Evolutionary conservation across 2,329 filamentous ascomycete genomes (phyloP), one percentile per base, ranked within the genome.

Genomic region (Sarocladium oryzae): DNA sequence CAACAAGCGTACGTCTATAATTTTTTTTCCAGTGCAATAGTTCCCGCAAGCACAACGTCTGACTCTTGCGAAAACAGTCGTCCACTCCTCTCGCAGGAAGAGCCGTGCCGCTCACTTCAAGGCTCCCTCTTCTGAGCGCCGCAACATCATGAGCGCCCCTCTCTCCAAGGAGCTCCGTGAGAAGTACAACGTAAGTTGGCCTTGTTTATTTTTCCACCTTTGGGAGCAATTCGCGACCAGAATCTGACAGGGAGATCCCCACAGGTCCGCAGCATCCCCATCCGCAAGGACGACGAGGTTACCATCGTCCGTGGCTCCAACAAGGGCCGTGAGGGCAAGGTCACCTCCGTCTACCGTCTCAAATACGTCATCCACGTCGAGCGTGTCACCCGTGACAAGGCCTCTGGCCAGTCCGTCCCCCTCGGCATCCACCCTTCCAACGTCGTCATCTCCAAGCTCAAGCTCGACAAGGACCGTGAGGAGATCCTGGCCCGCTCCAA

Each of bases 281-380:
- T 97, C 80, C 89, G 92, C 80, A 96, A 96, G 80, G 92, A 96
- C 71, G 88, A 96, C 77, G 89, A 95, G 78, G 90, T 97, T 71
- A 81, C 80, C 70, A 87, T 99, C 67, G 86, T 92, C 71, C 91
- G 93, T 64, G 93, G 93, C 68, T 78, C 80, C 77, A 88, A 95
- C 84, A 97, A 97, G 84, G 93, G 92, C 71, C 89, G 90, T 69
- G 92, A 97, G 81, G 93, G 93, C 81, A 97, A 97, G 82, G 82
- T 99, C 77, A 91, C 86, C 67, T 89, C 88, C 67, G 92, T 97
- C 73, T 99, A 96, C 86, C 89, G 90, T 74, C 87, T 96, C 69
- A 97, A 97, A 79, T 99, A 93, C 78, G 82, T 90, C 70, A 86
- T 99, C 71, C 92, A 97, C 85, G 75, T 99, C 74, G 92, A 96